phyloP scores from a whole-genome alignment of 768 basidiomycete genomes.

The Chlorophyllum brunneum region DNA sequence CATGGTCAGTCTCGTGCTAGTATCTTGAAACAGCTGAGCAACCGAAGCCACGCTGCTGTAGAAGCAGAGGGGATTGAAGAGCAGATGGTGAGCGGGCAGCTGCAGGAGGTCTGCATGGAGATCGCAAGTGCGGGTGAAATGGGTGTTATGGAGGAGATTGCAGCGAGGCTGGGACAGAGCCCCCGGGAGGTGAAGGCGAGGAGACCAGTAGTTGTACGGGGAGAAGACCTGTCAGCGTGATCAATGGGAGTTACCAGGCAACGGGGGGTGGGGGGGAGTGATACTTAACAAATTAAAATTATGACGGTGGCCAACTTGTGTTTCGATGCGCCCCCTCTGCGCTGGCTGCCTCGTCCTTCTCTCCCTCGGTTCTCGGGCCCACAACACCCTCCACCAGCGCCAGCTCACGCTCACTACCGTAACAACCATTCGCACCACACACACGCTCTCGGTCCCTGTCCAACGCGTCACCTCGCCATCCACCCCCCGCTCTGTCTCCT shows the following conservation, averaged over 20 bases:
- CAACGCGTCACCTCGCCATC: background rate
- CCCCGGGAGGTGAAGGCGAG: background rate
- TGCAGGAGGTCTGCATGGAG: constrained; percentile 44
- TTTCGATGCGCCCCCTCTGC: background rate
- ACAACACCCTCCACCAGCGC: background rate
- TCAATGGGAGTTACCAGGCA: background rate
- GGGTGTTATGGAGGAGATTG: constrained; percentile 11
- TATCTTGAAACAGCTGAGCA: constrained; percentile 30
- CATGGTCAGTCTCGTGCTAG: constrained; percentile 15
- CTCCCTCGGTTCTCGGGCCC: background rate
- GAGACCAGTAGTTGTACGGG: background rate
- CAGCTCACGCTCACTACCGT: background rate
- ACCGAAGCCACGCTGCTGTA: constrained; percentile 29
- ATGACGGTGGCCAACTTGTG: constrained; percentile 7
- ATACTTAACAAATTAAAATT: background rate
- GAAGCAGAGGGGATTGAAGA: constrained; percentile 29
- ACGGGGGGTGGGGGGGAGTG: background rate
- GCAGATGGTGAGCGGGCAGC: constrained; percentile 34
- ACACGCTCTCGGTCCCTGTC: background rate
- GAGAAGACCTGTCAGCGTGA: no score
- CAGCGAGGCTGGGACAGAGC: background rate
- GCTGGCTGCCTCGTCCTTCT: background rate
- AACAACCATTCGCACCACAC: background rate
- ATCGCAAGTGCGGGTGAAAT: constrained; percentile 18
- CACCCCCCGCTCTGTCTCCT: background rate